phyloP scores from a whole-genome alignment of 306 rosid species.

The Ormosia semicastrata region DNA sequence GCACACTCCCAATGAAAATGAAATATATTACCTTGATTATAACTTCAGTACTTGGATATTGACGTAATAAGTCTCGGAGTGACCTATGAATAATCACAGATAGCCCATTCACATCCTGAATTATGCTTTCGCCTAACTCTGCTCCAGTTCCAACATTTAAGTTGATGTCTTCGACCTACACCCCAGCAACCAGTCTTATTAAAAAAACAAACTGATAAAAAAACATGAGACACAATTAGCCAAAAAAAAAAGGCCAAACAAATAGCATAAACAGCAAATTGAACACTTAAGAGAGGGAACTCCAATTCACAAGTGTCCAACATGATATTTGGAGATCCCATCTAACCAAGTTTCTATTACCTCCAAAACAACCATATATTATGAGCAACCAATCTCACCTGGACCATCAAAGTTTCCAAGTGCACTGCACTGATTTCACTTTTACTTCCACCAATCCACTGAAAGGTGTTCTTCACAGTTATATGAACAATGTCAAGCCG shows the following conservation, averaged over 20 bases:
- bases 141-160: conserved; percentile 85
- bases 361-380: conserved; percentile 2
- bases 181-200: conserved; percentile 14
- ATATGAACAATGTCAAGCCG: conserved; percentile 96
- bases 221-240: neutral
- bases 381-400: conserved; percentile 56
- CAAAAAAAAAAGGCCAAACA: neutral
- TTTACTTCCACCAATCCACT: conserved; percentile 87
- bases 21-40: conserved; percentile 58
- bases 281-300: conserved; percentile 1
- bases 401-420: conserved; percentile 71
- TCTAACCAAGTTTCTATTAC: conserved; percentile 9
- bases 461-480: conserved; percentile 77
- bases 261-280: neutral
- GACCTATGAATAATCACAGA: conserved; percentile 83
- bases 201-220: neutral
- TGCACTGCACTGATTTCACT: conserved; percentile 80
- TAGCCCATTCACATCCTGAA: conserved; percentile 89
- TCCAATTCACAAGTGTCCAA: neutral
- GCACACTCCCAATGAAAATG: conserved; percentile 16
- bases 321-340: conserved; percentile 15
- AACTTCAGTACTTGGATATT: conserved; percentile 70
- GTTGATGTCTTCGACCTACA: conserved; percentile 89
- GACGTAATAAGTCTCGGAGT: conserved; percentile 75
- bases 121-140: conserved; percentile 82